These are phyloP conservation scores for Juncus effusus DNA, from an alignment of 176 grass and related monocot species.

Conservation along the genomic window DNA sequence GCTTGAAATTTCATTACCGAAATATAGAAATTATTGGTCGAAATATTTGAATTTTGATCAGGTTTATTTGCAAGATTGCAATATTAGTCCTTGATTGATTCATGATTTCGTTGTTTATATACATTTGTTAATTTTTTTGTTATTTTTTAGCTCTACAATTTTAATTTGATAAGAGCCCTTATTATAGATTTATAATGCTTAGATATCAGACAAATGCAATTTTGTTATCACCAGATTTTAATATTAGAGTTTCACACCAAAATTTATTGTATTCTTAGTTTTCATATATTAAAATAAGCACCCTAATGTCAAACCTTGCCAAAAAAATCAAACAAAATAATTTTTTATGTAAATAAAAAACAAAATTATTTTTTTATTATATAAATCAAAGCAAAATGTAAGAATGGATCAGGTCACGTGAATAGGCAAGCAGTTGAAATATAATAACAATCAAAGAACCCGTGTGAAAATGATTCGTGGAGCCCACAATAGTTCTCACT, in stretches of 20 bases:
- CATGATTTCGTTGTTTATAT: background rate
- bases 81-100: slow-evolving; percentile 52
- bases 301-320: slow-evolving; percentile 24
- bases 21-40: slow-evolving; percentile 82
- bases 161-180: slow-evolving; percentile 11
- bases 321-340: slow-evolving; percentile 9
- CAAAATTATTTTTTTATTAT: too few species aligned
- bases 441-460: too few species aligned
- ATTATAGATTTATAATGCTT: slow-evolving; percentile 12
- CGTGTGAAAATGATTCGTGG: too few species aligned
- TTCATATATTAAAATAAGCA: background rate
- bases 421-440: slow-evolving; percentile 1
- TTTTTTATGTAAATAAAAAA: background rate
- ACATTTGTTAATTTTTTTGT: slow-evolving; percentile 7
- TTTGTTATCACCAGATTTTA: slow-evolving; percentile 39
- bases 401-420: background rate
- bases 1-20: slow-evolving; percentile 71
- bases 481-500: background rate
- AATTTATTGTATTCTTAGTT: slow-evolving; percentile 34
- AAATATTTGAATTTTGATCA: slow-evolving; percentile 53
- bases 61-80: slow-evolving; percentile 68
- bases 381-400: too few species aligned
- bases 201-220: slow-evolving; percentile 28
- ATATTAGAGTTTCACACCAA: slow-evolving; percentile 25
- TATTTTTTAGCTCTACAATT: background rate